Percentiles rank a stretch among this genome's conserved stretches.
Evolutionary conservation across 1,284 basidiomycete genomes (phyloP).

Genomic region (Binderoboletus segoi): DNA sequence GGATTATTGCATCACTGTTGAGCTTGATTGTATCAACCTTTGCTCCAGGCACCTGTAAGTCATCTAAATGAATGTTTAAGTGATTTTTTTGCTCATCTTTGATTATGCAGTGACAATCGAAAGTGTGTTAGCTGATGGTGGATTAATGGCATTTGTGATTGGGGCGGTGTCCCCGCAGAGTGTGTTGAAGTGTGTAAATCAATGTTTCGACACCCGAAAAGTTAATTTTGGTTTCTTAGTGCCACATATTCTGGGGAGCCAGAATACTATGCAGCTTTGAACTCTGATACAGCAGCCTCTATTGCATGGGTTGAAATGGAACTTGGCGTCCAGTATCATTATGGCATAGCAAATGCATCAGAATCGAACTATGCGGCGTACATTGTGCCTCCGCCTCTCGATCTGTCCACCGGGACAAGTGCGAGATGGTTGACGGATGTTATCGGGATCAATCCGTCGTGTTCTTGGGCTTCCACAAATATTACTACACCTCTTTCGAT

Average conservation of each 20-base stretch:
- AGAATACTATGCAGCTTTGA: conserved; percentile 5
- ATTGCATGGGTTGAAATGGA: conserved; percentile 29
- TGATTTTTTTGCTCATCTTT: background rate
- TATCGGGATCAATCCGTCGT: conserved; percentile 27
- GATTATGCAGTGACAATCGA: conserved; percentile 22
- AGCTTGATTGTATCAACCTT: conserved; percentile 19
- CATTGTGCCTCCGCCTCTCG: conserved; percentile 21
- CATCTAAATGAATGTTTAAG: background rate
- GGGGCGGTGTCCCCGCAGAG: conserved; percentile 26
- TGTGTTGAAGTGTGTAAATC: conserved; percentile 24
- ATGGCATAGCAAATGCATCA: conserved; percentile 7
- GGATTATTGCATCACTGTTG: conserved; percentile 21
- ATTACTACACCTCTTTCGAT: conserved; percentile 19
- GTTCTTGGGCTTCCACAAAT: conserved; percentile 33
- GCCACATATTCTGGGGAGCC: background rate
- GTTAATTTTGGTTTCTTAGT: conserved; percentile 3
- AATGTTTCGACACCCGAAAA: too few relatives aligned
- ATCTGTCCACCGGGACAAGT: conserved; percentile 16
- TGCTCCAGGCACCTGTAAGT: conserved; percentile 31
- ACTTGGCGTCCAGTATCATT: conserved; percentile 28
- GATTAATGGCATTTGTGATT: conserved; percentile 24
- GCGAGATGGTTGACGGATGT: conserved; percentile 35
- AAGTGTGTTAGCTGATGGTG: conserved; percentile 25
- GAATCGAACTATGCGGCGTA: conserved; percentile 20
- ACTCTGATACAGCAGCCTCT: conserved; percentile 19